Conservation (phyloP, 1,139 yeast genomes). For the Taphrina betulina region DNA sequence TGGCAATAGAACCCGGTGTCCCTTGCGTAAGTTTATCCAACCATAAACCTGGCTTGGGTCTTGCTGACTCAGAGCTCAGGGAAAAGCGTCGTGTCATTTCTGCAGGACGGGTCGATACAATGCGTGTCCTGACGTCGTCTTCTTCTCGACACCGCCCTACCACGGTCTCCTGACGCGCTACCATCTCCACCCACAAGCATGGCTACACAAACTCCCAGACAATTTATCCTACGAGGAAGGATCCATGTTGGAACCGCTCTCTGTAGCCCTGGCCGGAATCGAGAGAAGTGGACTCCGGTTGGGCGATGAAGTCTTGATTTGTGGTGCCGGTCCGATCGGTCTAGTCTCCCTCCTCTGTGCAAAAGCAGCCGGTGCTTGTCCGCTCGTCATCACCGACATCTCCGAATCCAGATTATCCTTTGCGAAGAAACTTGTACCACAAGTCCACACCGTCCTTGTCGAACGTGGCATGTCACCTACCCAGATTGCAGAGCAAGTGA, state of each 20-base stretch:
- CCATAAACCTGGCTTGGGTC: not conserved
- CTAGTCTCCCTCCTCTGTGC: slow-evolving; percentile 75
- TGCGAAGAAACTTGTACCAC: slow-evolving; percentile 59
- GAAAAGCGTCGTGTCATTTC: slow-evolving; percentile 54
- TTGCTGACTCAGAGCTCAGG: not conserved
- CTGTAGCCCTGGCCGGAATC: slow-evolving; percentile 82
- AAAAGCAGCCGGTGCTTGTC: slow-evolving; percentile 75
- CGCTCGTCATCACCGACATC: slow-evolving; percentile 64
- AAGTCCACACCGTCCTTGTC: slow-evolving; percentile 59
- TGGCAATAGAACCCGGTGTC: slow-evolving; percentile 82
- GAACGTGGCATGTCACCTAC: slow-evolving; percentile 44
- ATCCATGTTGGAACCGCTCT: slow-evolving; percentile 82
- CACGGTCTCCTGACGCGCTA: slow-evolving; percentile 66
- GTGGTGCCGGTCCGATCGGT: slow-evolving; percentile 96
- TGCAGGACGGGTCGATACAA: slow-evolving; percentile 75
- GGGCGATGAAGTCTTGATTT: slow-evolving; percentile 73
- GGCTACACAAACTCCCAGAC: slow-evolving; percentile 71
- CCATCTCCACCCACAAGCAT: slow-evolving; percentile 71
- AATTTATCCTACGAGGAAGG: slow-evolving; percentile 76
- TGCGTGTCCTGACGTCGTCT: slow-evolving; percentile 71
- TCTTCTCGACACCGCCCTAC: slow-evolving; percentile 77
- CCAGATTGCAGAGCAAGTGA: slow-evolving; percentile 45
- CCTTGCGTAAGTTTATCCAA: slow-evolving; percentile 56
- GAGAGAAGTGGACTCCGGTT: slow-evolving; percentile 65
- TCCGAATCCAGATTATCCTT: slow-evolving; percentile 59